Base-by-base conservation (phyloP, 177 flowering plant species). In the Vitis hybrid region DNA sequence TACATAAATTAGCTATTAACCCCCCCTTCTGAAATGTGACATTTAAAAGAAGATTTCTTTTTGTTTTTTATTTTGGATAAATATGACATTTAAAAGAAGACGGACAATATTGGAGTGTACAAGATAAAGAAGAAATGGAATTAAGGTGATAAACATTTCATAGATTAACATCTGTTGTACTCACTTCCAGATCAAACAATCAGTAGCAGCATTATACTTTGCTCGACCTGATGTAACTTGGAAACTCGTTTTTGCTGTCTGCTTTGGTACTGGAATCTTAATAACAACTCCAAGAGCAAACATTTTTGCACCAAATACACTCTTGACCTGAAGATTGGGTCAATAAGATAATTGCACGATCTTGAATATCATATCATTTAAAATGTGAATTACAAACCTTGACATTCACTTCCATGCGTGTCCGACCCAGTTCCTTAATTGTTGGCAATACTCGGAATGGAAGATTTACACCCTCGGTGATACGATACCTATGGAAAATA, bases 181-280 rank as follows among this genome's bases (percentile, higher is more conserved):
- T 93, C 79, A 96, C 99, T 96, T 96, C 99, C 99, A 96, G 72
- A 96, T 97, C 82, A 96, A 81, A 81, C 97, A 92, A 83, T 96
- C 98, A 71, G 92, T 85, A 55, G 99, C 57, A 27, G 99, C 92
- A 84, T 93, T 93, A 78, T 96, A 96, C 83, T 96, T 96, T 20
- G 98, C 99, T 63, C 92, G 85, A 56, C 99, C 98, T 53, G 97
- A 84, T 52, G 99, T 93, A 73, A 96, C 99, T 83, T 93, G 98
- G 77, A 96, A 93, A 80, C 86, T 93, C 70, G 99, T 91, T 78
- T 96, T 96, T 30, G 99, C 99, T 10, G 99, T 96, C 83, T 96
- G 99, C 73, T 96, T 96, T 50, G 99, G 99, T 24, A 96, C 99
- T 62, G 99, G 99, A 68, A 96, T 85, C 84, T 96, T 96, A 74